Evolutionary conservation across 2,329 filamentous ascomycete genomes (phyloP).

Genomic region (Venturia nashicola): DNA sequence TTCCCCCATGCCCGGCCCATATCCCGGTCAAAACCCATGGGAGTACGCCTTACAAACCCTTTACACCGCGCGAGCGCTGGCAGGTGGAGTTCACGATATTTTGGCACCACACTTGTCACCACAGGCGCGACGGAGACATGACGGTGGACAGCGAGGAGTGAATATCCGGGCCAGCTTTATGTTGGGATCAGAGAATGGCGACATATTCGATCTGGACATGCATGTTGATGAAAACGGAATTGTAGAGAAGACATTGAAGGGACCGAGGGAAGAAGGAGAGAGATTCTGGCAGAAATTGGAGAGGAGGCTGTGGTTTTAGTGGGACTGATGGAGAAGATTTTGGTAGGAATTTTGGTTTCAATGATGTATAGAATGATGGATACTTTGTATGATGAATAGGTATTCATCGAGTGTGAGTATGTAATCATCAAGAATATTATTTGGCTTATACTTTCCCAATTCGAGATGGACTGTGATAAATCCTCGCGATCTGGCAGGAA

Average conservation of each 20-base stretch:
- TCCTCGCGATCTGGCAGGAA: too few species aligned
- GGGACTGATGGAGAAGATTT: neutral
- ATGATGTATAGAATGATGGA: neutral
- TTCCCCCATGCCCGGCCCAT: slow-evolving; percentile 16
- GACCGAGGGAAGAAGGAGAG: slow-evolving; percentile 2
- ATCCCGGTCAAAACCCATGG: slow-evolving; percentile 11
- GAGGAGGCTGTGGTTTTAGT: slow-evolving; percentile 31
- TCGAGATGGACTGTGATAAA: too few species aligned
- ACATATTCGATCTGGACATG: slow-evolving; percentile 35
- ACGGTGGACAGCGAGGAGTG: slow-evolving; percentile 20
- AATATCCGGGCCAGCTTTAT: slow-evolving; percentile 34
- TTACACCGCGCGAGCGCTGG: slow-evolving; percentile 28
- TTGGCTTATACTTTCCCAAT: too few species aligned
- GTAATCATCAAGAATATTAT: too few species aligned
- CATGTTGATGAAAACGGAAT: slow-evolving; percentile 21
- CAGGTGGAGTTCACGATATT: slow-evolving; percentile 26
- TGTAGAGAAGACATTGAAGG: slow-evolving; percentile 6
- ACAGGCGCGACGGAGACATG: slow-evolving; percentile 22
- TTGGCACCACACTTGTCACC: slow-evolving; percentile 29
- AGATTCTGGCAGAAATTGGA: slow-evolving; percentile 29
- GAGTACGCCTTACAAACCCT: slow-evolving; percentile 22
- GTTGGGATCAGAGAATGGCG: slow-evolving; percentile 23
- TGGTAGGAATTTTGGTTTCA: neutral
- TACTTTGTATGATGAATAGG: neutral
- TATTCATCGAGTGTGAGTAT: neutral